Evolutionary conservation across 352 stramenopile genomes (phyloP), one percentile per base, ranked within the genome.

Genomic region (Globisporangium recalcitrans): DNA sequence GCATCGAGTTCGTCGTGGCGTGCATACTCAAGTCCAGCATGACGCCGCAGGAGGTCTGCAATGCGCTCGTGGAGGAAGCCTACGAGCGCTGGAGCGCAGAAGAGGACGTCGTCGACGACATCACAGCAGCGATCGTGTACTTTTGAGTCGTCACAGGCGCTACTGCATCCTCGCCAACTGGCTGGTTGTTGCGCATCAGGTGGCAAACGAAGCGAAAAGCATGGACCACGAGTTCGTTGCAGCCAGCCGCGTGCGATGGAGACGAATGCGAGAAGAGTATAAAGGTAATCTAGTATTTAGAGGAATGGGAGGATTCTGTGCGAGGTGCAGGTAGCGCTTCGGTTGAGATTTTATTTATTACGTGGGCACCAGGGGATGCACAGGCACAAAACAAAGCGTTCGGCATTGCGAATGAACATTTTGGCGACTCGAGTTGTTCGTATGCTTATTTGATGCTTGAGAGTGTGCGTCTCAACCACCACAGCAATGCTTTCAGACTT

Each of bases 71-170:
- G 13, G 78, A 80, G 3, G 83, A 91, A 66, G 82, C 84, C 13
- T 76, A 70, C 40, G 72, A 88, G 65, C 82, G 82, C 52, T 95
- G 85, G 85, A 85, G 86, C 42, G 74, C 70, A 16, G 84, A 95
- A 58, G 83, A 95, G 62, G 78, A 91, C 57, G 80, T 92, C 27
- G 73, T 95, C 6, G 85, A 95, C 58, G 85, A 95, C 68, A 92
- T 91, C 64, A 94, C 83, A 13, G 80, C 72, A 47, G 62, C 73
- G 11, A 59, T 91, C 32, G 76, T 88, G 49, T 90, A 73, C 65
- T 88, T 91, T 60, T 89, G 71, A 85, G 14, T 22, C 9, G 8
- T 22, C 5, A 5, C 24, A 8, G n/a, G 38, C 40, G 38, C 38
- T 46, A 3, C 4, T n/a, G 38, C 38, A 13, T n/a, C 38, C 13